These are phyloP conservation scores for Komagataella ulmi DNA, from an alignment of 805 yeast species.

Conservation along the genomic window DNA sequence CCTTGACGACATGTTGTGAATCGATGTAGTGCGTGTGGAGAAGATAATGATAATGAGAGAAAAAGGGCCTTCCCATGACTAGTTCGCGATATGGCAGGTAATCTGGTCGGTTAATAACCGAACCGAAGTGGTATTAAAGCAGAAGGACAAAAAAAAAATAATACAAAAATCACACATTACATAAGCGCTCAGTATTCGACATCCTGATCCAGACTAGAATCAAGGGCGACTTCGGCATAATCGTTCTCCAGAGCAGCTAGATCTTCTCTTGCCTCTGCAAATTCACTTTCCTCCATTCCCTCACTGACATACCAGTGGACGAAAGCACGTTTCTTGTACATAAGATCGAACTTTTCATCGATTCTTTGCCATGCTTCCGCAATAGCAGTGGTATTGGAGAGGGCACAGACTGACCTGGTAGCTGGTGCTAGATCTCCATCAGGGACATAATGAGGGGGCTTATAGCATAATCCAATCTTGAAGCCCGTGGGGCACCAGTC, in stretches of 20 bases:
- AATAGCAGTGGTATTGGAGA: constrained; percentile 86
- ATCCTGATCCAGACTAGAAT: neutral
- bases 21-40: neutral
- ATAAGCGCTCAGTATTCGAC: neutral
- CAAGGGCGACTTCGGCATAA: constrained; percentile 41
- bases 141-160: no score
- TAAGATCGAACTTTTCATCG: constrained; percentile 83
- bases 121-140: neutral
- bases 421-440: constrained; percentile 74
- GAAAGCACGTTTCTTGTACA: constrained; percentile 91
- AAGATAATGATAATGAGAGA: neutral
- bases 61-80: neutral
- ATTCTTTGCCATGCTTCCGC: constrained; percentile 94
- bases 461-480: constrained; percentile 91
- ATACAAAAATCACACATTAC: neutral
- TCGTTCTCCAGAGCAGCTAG: constrained; percentile 88
- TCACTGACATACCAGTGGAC: constrained; percentile 97
- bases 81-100: neutral
- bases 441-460: constrained; percentile 78
- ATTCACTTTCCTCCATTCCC: constrained; percentile 97
- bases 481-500: constrained; percentile 97
- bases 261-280: constrained; percentile 89
- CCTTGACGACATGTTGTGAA: neutral
- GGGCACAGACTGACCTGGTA: constrained; percentile 85
- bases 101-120: neutral